Evolutionary conservation across 345 rosid species (phyloP).

Genomic region (Clausena lansium): DNA sequence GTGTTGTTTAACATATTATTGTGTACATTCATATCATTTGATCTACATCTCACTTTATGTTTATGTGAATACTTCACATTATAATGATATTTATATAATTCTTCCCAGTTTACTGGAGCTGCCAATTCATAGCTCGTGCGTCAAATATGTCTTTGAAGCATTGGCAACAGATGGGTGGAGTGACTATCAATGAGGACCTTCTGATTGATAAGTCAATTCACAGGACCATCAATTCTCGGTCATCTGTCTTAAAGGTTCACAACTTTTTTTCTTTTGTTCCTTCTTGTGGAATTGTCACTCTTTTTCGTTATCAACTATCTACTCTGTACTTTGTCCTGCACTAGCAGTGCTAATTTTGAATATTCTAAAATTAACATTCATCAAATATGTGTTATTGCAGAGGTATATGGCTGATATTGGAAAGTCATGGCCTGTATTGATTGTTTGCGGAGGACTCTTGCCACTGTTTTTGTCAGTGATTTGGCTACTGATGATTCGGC

Average conservation of each 20-base stretch:
- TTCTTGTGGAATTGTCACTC: background rate
- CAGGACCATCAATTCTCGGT: conserved; percentile 73
- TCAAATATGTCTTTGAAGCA: conserved; percentile 81
- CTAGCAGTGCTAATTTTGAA: background rate
- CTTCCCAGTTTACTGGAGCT: conserved; percentile 84
- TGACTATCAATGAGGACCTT: conserved; percentile 74
- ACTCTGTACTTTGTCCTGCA: background rate
- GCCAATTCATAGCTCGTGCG: conserved; percentile 84
- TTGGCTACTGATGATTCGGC: conserved; percentile 89
- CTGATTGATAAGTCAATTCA: conserved; percentile 80
- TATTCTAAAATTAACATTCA: conserved; percentile 11
- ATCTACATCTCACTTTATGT: background rate
- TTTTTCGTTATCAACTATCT: conserved; percentile 11
- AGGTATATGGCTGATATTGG: conserved; percentile 94
- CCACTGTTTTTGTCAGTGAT: conserved; percentile 85
- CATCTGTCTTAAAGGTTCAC: conserved; percentile 83
- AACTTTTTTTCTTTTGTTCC: background rate
- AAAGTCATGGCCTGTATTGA: conserved; percentile 92
- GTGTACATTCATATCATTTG: background rate
- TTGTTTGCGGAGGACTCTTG: conserved; percentile 90
- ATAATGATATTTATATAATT: background rate
- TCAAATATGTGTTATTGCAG: conserved; percentile 42
- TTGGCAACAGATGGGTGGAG: conserved; percentile 97
- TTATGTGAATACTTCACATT: background rate
- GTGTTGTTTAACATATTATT: conserved; percentile 3